Evolutionary conservation across 805 yeast species (phyloP).

Genomic region (Alloascoidea africana): DNA sequence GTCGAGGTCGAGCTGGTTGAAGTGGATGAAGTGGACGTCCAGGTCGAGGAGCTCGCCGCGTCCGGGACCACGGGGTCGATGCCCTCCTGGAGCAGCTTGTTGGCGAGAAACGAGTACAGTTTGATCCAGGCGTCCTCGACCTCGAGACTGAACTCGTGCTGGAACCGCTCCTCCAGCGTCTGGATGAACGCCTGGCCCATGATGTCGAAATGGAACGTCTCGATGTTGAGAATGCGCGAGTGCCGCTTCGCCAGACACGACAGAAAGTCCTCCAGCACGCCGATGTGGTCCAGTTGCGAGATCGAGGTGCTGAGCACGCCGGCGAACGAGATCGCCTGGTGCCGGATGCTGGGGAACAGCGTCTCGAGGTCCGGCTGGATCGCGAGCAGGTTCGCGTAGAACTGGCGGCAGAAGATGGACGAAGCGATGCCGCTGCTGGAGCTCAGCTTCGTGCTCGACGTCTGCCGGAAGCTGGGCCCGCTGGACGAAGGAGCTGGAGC

Average conservation of each 20-base stretch:
- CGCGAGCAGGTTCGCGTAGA: slow-evolving; percentile 51
- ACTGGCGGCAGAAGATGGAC: slow-evolving; percentile 60
- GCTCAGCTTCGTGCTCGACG: too few relatives aligned
- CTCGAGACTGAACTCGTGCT: slow-evolving; percentile 12
- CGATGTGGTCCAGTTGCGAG: slow-evolving; percentile 42
- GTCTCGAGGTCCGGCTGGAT: slow-evolving; percentile 47
- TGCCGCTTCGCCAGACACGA: slow-evolving; percentile 59
- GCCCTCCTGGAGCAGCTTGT: slow-evolving; percentile 14
- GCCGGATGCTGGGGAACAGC: slow-evolving; percentile 58
- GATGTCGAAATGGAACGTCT: slow-evolving; percentile 17
- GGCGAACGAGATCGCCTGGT: slow-evolving; percentile 70
- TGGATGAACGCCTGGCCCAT: slow-evolving; percentile 14
- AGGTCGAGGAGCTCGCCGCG: too few relatives aligned
- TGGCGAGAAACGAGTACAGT: slow-evolving; percentile 14
- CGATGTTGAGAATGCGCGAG: slow-evolving; percentile 59
- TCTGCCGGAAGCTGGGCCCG: too few relatives aligned
- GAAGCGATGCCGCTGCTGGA: slow-evolving; percentile 28
- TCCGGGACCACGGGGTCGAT: too few relatives aligned
- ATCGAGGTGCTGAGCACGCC: slow-evolving; percentile 62
- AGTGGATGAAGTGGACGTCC: too few relatives aligned
- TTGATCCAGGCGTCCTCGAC: slow-evolving; percentile 17
- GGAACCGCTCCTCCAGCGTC: slow-evolving; percentile 13
- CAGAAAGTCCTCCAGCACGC: slow-evolving; percentile 42
- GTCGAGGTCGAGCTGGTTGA: too few relatives aligned
- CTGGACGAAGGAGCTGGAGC: too few relatives aligned